These are phyloP conservation scores for Podospora australis DNA, from an alignment of 495 filamentous ascomycete species.

Conservation along the genomic window DNA sequence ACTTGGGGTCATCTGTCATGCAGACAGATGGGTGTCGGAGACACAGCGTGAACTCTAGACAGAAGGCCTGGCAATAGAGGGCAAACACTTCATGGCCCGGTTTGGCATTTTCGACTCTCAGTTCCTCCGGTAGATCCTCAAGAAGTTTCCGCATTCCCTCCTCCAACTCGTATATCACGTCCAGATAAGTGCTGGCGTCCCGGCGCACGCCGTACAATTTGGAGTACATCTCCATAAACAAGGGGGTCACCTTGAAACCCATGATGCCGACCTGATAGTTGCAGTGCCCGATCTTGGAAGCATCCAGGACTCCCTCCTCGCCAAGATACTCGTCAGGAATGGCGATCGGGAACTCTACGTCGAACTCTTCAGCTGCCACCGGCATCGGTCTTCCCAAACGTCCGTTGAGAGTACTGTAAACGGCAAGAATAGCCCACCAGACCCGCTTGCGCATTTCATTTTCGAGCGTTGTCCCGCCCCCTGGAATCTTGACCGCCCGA, in stretches of 20 bases:
- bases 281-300: constrained; percentile 49
- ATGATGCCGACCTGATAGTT: constrained; percentile 57
- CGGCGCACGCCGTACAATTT: constrained; percentile 61
- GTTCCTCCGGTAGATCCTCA: constrained; percentile 50
- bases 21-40: constrained; percentile 69
- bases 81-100: constrained; percentile 47
- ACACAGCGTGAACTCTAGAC: constrained; percentile 42
- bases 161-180: constrained; percentile 57
- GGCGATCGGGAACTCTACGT: constrained; percentile 64
- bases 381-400: constrained; percentile 72
- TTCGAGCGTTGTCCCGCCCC: constrained; percentile 51
- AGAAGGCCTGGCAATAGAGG: constrained; percentile 41
- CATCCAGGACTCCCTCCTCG: constrained; percentile 44
- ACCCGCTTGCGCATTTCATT: constrained; percentile 70
- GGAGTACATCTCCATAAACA: constrained; percentile 64
- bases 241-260: constrained; percentile 50
- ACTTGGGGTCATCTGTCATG: constrained; percentile 49
- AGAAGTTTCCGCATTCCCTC: constrained; percentile 49
- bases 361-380: constrained; percentile 61
- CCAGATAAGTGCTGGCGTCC: constrained; percentile 52
- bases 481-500: constrained; percentile 55
- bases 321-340: constrained; percentile 60
- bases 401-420: constrained; percentile 59
- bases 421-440: constrained; percentile 62
- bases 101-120: constrained; percentile 42